Evolutionary conservation across 2,329 filamentous ascomycete genomes (phyloP).

Genomic region (Aspergillus carbonarius): DNA sequence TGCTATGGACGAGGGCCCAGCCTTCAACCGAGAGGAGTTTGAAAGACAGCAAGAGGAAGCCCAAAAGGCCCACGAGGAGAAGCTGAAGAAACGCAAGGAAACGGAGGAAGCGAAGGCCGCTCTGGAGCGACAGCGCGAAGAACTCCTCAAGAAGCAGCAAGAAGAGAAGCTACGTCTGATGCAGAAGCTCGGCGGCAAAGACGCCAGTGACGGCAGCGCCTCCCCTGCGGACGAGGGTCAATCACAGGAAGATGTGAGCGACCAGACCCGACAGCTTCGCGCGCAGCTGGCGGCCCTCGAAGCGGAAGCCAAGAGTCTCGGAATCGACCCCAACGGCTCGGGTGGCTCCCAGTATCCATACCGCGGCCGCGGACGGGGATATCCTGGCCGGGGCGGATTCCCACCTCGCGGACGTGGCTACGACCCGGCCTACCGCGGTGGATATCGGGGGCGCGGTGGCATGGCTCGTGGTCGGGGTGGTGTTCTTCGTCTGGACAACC

Average conservation of each 20-base stretch:
- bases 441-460: slow-evolving; percentile 45
- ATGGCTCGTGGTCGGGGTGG: slow-evolving; percentile 44
- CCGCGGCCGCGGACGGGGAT: slow-evolving; percentile 39
- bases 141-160: slow-evolving; percentile 54
- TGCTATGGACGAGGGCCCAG: slow-evolving; percentile 40
- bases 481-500: slow-evolving; percentile 59
- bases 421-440: slow-evolving; percentile 39
- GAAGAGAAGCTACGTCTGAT: slow-evolving; percentile 54
- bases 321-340: slow-evolving; percentile 46
- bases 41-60: slow-evolving; percentile 57
- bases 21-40: slow-evolving; percentile 55
- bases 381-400: slow-evolving; percentile 40
- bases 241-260: slow-evolving; percentile 38
- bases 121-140: slow-evolving; percentile 53
- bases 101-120: slow-evolving; percentile 52
- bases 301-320: slow-evolving; percentile 55
- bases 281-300: slow-evolving; percentile 57
- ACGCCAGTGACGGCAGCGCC: slow-evolving; percentile 29
- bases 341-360: slow-evolving; percentile 35
- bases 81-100: slow-evolving; percentile 52
- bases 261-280: slow-evolving; percentile 54
- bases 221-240: slow-evolving; percentile 24
- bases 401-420: slow-evolving; percentile 42
- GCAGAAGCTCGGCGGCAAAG: slow-evolving; percentile 48
- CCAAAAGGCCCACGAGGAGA: slow-evolving; percentile 57